Evolutionary conservation across 2,329 filamentous ascomycete species (phyloP), one percentile per base, ranked within the genome.

Genomic region (Penicillium digitatum): DNA sequence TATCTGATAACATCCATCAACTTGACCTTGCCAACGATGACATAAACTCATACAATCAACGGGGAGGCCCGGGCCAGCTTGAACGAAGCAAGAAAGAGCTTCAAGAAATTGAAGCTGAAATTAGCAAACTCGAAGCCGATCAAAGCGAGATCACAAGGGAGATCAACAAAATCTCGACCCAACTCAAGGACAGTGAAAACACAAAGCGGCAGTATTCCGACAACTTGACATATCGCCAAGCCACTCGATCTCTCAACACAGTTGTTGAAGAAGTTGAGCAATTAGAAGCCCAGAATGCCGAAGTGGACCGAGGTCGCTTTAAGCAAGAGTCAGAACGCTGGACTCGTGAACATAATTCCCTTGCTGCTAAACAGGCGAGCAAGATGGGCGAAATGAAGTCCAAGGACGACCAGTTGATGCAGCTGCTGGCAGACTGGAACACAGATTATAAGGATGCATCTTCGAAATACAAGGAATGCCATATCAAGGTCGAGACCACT

Each of bases 401-500:
- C 52, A 95, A 95, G 69, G 91, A 97, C 69, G 83, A 88, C 55
- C 87, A 95, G 66, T 79, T 96, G 8, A 78, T 78, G 48, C 81
- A 87, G 53, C 78, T 92, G n/a, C 73, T 90, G 26, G 77, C 82
- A 11, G 90, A 96, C 64, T 99, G 87, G 83, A 82, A 95, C 46
- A 85, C 86, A 10, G 88, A 96, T 62, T 96, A 96, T 78, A 87
- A 90, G 69, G 83, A 93, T 69, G 90, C 93, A 12, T 86, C 86
- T 40, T 73, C 79, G 38, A 87, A 89, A 63, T 97, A 92, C 75
- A 90, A 90, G 64, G 87, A 95, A 75, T 83, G 88, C 7, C 89
- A 95, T 71, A 90, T 97, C 76, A 88, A 88, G 63, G 89, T 96
- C 1, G 90, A 86, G 76, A 95, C 92, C 0, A 96, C 90, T 46